Evolutionary conservation across 805 yeast genomes (phyloP).

Genomic region (Barnettozyma siamensis): DNA sequence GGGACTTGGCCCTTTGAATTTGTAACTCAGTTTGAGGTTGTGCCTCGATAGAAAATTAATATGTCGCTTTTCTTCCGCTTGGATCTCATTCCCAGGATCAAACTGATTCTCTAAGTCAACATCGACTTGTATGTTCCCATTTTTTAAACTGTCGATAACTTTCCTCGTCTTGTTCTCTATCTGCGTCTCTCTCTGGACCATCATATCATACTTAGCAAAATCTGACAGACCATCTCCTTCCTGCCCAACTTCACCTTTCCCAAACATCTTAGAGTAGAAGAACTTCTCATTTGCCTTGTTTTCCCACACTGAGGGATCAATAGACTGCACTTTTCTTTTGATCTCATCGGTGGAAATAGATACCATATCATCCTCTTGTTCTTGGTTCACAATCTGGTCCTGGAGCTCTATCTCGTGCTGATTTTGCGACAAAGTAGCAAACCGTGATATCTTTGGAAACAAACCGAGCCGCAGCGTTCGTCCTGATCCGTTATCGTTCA

Average conservation of each 20-base stretch:
- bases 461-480: conserved; percentile 5
- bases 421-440: conserved; percentile 4
- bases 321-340: conserved; percentile 10
- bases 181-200: conserved; percentile 28
- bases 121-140: conserved; percentile 18
- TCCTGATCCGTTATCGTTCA: conserved; percentile 5
- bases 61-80: background rate
- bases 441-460: conserved; percentile 13
- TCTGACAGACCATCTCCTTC: conserved; percentile 21
- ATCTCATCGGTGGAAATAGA: conserved; percentile 15
- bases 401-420: conserved; percentile 8
- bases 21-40: background rate
- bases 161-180: conserved; percentile 25
- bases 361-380: conserved; percentile 4
- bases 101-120: conserved; percentile 19
- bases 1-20: background rate
- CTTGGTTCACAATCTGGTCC: background rate
- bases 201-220: conserved; percentile 30
- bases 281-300: conserved; percentile 25
- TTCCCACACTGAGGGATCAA: conserved; percentile 17
- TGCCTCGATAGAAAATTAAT: background rate
- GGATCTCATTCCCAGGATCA: conserved; percentile 21
- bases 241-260: conserved; percentile 2
- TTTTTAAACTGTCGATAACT: conserved; percentile 12
- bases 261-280: conserved; percentile 23